phyloP scores from a whole-genome alignment of 1,139 yeast genomes.

The Blastobotrys indianensis region DNA sequence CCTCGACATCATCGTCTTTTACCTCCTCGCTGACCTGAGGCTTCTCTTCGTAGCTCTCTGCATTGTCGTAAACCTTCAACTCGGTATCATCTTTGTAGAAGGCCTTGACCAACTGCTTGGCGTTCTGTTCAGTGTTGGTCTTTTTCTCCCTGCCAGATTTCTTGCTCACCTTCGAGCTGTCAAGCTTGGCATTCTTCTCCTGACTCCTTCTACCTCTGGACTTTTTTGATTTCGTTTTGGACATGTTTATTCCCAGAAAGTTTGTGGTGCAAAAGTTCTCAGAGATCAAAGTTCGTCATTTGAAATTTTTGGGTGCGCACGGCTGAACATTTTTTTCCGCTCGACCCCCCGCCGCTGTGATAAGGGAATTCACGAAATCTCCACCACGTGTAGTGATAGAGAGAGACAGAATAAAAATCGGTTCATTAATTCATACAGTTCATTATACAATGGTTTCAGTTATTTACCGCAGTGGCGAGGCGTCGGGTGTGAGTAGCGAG shows the following conservation, averaged over 20 bases:
- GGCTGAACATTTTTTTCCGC: no score
- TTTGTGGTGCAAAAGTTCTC: neutral
- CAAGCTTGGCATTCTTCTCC: conserved; percentile 11
- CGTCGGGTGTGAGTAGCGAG: no score
- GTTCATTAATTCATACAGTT: no score
- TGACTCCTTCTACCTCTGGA: conserved; percentile 17
- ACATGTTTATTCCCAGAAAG: neutral
- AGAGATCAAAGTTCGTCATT: no score
- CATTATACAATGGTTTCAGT: no score
- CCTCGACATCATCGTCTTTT: neutral
- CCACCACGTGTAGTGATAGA: no score
- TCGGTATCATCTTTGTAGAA: conserved; percentile 9
- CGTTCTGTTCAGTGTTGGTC: neutral
- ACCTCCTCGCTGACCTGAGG: neutral
- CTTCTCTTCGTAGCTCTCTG: conserved; percentile 9
- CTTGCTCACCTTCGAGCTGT: conserved; percentile 1
- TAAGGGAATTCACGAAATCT: no score
- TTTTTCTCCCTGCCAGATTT: neutral
- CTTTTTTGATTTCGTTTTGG: conserved; percentile 8
- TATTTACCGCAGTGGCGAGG: no score
- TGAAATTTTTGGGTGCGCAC: no score
- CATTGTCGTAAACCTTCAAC: conserved; percentile 11
- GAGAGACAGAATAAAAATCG: no score
- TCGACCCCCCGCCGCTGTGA: no score
- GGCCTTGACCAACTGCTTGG: conserved; percentile 9